phyloP scores from a whole-genome alignment of 2,329 filamentous ascomycete species.

The Trichophyton mentagrophytes region DNA sequence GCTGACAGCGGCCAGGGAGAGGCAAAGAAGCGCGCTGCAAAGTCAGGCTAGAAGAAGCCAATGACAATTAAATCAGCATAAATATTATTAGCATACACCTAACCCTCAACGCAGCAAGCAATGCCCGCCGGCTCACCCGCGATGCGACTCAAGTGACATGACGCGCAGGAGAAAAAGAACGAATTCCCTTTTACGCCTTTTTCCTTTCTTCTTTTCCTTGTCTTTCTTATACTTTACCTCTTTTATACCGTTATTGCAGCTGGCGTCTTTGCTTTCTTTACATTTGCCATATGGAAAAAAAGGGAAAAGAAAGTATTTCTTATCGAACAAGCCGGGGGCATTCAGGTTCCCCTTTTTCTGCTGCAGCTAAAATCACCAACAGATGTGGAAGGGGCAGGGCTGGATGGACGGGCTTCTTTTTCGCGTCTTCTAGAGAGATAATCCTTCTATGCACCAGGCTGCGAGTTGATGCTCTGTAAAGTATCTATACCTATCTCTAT shows the following conservation, averaged over 20 bases:
- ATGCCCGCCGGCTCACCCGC: neutral
- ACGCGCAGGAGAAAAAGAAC: neutral
- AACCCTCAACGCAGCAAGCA: neutral
- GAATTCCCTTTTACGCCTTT: neutral
- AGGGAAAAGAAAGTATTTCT: too few species aligned
- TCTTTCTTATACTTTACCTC: neutral
- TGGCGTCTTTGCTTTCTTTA: neutral
- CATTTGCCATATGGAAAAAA: neutral
- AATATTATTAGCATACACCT: neutral
- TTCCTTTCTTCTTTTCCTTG: neutral
- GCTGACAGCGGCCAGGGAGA: slow-evolving; percentile 64
- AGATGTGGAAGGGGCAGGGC: neutral
- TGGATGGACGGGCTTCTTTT: neutral
- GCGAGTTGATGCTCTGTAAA: slow-evolving; percentile 3
- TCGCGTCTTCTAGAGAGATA: slow-evolving; percentile 1
- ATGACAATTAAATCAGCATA: neutral
- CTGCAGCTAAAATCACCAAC: neutral
- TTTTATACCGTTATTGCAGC: neutral
- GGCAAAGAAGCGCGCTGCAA: slow-evolving; percentile 45
- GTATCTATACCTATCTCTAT: neutral
- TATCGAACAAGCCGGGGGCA: neutral
- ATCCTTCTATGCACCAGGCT: neutral
- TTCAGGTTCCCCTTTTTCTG: neutral
- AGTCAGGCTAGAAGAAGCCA: neutral
- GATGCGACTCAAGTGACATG: neutral